These are phyloP conservation scores for Ganoderma lucidum DNA, from an alignment of 1,284 basidiomycete species.

Conservation along the genomic window DNA sequence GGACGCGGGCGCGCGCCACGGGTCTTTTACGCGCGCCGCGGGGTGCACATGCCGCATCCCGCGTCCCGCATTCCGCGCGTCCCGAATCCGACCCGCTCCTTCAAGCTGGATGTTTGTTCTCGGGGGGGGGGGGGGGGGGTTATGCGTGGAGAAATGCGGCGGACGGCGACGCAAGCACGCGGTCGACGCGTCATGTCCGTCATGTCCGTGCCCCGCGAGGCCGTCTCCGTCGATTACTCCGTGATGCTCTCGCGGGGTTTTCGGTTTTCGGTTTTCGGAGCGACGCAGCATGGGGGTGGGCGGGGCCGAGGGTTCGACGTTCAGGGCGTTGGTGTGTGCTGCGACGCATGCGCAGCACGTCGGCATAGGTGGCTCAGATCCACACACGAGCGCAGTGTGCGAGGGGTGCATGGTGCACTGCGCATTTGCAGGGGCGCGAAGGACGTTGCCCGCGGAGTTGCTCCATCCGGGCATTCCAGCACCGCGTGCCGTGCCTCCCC, in stretches of 20 bases:
- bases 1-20: background rate
- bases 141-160: background rate
- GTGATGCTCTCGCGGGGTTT: background rate
- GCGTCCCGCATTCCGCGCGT: background rate
- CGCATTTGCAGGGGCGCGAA: background rate
- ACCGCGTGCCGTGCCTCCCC: background rate
- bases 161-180: background rate
- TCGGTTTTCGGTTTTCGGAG: background rate
- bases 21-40: background rate
- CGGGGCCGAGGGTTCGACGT: background rate
- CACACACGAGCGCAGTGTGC: background rate
- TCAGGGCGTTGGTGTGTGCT: background rate
- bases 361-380: background rate
- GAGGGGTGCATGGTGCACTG: background rate
- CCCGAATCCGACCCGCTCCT: background rate
- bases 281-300: background rate
- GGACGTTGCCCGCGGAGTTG: slow-evolving; percentile 13
- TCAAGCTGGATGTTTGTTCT: background rate
- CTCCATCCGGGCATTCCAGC: slow-evolving; percentile 8
- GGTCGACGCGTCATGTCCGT: slow-evolving; percentile 9
- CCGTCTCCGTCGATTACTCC: background rate
- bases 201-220: slow-evolving; percentile 1
- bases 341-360: background rate
- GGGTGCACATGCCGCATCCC: slow-evolving; percentile 2
- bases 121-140: no score